These are phyloP conservation scores for Coniophora puteana DNA, from an alignment of 1,284 basidiomycete species.

Conservation along the genomic window DNA sequence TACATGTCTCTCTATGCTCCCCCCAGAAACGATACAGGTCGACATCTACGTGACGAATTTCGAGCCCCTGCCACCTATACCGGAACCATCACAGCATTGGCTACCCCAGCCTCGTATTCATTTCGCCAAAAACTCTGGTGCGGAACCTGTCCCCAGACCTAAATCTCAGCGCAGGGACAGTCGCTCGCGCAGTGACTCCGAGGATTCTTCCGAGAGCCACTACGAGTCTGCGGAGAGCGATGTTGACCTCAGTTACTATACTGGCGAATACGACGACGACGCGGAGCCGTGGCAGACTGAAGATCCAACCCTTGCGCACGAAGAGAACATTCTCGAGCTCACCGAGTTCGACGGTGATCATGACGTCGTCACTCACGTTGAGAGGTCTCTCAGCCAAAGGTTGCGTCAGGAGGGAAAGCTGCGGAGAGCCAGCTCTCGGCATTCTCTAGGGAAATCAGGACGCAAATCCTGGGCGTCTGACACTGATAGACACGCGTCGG, in stretches of 20 bases:
- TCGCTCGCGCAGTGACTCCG: constrained; percentile 17
- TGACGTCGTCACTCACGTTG: constrained; percentile 59
- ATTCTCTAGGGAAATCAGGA: too few relatives aligned
- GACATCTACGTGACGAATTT: constrained; percentile 80
- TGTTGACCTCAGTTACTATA: constrained; percentile 48
- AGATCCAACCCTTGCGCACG: constrained; percentile 37
- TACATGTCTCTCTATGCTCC: constrained; percentile 63
- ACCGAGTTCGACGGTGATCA: constrained; percentile 84
- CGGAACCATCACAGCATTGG: too few relatives aligned
- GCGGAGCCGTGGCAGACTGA: constrained; percentile 21
- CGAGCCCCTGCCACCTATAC: constrained; percentile 15
- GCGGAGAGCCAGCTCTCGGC: constrained; percentile 53
- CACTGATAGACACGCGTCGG: too few relatives aligned
- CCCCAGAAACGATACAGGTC: constrained; percentile 57
- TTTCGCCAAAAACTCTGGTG: too few relatives aligned
- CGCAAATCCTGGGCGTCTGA: too few relatives aligned
- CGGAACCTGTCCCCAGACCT: background rate
- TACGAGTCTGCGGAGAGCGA: constrained; percentile 32
- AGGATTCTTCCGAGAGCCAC: constrained; percentile 30
- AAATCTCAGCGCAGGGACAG: too few relatives aligned
- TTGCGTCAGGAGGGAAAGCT: constrained; percentile 69
- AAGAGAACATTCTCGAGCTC: constrained; percentile 60
- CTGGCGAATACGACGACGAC: constrained; percentile 29
- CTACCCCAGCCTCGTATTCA: constrained; percentile 1
- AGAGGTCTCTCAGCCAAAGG: constrained; percentile 55